Evolutionary conservation across 352 stramenopile genomes (phyloP), one percentile per base, ranked within the genome.

Genomic region (Phytophthora aleatoria): DNA sequence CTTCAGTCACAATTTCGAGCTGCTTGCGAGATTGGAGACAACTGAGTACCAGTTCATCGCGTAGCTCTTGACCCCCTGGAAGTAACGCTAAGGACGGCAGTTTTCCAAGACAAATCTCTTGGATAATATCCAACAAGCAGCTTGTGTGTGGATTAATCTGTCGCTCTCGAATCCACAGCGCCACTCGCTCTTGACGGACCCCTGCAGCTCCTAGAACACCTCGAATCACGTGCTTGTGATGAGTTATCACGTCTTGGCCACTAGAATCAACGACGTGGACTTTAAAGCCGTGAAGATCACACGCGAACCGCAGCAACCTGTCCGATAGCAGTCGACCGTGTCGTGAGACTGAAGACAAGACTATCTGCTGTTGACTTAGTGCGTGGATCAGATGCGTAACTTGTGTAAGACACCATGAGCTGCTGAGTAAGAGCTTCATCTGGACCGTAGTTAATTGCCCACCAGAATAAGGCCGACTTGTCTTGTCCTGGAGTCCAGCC

Each of bases 361-460:
- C 42, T 3, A 83, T 11, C 2, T 77, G 36, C 10, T 72, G 59
- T 24, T 61, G 55, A 30, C 61, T 71, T 7, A 85, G 42, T 3
- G 74, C 74, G 39, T 83, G 71, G 3, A 77, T 28, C 13, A 85
- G 38, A 30, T 85, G 76, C n/a, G 72, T 52, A 10, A 20, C 52
- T 50, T 81, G 76, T 9, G 45, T 72, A n/a, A 83, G 64, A 12
- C 73, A 62, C 33, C 59, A 72, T 1, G 74, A 69, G n/a, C 61
- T 79, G 1, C 64, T 65, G 11, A 82, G 58, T 16, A 81, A 16
- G 0, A 85, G 16, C 13, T 65, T 69, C 47, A 36, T 56, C 39
- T 76, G 63, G 16, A 66, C 4, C 0, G 31, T 45, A 3, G 39
- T 48, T 9, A 76, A 15, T 45, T 66, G 45, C 11, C 49, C 61